Evolutionary conservation across 208 protist genomes (phyloP), one percentile per base, ranked within the genome.

Genomic region (Novymonas esmeraldas): DNA sequence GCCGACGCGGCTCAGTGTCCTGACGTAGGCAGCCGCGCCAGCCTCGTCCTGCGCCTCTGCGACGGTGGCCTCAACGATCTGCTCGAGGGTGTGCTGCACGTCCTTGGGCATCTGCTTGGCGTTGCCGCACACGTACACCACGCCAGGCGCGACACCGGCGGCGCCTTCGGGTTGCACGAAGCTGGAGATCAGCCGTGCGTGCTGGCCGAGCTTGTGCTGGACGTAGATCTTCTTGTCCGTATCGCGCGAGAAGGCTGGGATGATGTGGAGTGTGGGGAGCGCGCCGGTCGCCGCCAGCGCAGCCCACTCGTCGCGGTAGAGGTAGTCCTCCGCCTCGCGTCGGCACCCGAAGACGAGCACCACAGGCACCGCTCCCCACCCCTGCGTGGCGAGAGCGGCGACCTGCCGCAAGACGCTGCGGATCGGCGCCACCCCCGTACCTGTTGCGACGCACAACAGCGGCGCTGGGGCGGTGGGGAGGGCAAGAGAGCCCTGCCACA

Each of bases 31-130:
- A 9, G 73, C 49, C 14, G 75, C 84, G 16, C 55, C 26, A 26
- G n/a, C 63, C 46, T 82, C 78, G 61, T 85, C 69, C 38, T 55
- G 76, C 7, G 78, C 81, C 29, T 58, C 73, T 20, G 75, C 84
- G 54, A 80, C 76, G 16, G 79, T 80, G 28, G 74, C 77, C n/a
- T 66, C 73, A 0, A 81, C 71, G 59, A 92, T 90, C 33, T 88
- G 66, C 39, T 81, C 61, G 18, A 96, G 42, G 10, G 79, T 79
- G 3, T 55, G 28, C 52, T 77, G 70, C 18, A 94, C 86, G 70
- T 92, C 85, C 48, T 89, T 89, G 16, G 89, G 89, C 88, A 96
- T 94, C 57, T 85, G 78, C 64, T 93, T 96, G 16, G 91, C 85
- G 54, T 93, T 96, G 18, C 91, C 91, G 67, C 91, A 96, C 0